Base-by-base conservation (phyloP, 306 rosid species). In the Quercus mongolica region DNA sequence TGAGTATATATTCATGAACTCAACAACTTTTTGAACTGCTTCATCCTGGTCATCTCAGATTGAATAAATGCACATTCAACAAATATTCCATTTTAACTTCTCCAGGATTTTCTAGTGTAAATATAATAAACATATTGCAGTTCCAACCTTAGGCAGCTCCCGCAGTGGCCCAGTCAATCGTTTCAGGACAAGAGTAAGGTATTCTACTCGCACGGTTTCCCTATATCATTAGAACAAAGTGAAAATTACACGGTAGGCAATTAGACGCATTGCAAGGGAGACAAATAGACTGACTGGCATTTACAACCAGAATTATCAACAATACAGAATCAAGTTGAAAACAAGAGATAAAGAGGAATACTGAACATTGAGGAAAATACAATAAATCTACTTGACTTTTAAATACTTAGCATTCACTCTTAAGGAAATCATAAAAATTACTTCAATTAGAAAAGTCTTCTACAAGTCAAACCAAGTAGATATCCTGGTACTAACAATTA, bases 1-100 rank as follows among this genome's bases (percentile, higher is more conserved):
- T 3, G 98, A 93, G 84, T 93, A 95, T 10, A 74, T 79, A 79
- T 90, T 93, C 99, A 95, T 95, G 77, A 95, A 95, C 62, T 91
- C 98, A 74, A 93, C 98, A 73, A 95, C 99, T 80, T 89, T 68
- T 79, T 80, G 85, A 76, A 90, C 92, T 20, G 99, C 99, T 84
- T 93, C 97, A 76, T 90, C 94, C 98, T 95, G 93, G 57, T 82
- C 64, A 57, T 76, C 78, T 75, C 78, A 80, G 58, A 83, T 80
- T 68, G 46, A 38, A 67, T n/a, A 73, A 6, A 73, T 15, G 73
- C 38, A 35, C 25, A 82, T 31, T 56, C 18, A 83, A 58, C 62
- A 51, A 38, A 69, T 65, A 70, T 72, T 76, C 83, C 57, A 56
- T 46, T 64, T 71, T 46, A 74, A 79, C 63, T 51, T 70, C 63